Evolutionary conservation across 306 rosid species (phyloP).

Genomic region (Cajanus cajan): DNA sequence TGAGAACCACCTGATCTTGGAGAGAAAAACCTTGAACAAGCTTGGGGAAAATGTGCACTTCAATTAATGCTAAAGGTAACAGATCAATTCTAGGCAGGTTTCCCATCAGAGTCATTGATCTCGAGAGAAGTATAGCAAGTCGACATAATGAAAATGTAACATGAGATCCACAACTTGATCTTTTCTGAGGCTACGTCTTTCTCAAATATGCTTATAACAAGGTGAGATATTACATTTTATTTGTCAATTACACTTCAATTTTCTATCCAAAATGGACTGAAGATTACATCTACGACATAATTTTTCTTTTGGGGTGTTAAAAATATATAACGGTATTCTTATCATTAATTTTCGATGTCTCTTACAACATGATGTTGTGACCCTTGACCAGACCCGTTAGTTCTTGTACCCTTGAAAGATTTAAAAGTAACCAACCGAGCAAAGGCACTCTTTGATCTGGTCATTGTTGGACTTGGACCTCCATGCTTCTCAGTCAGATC

Average conservation of each 20-base stretch:
- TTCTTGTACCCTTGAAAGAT: slow-evolving; percentile 52
- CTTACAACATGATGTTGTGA: slow-evolving; percentile 38
- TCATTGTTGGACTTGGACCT: slow-evolving; percentile 35
- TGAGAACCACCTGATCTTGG: background rate
- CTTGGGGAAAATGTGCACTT: no score
- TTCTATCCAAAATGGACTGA: background rate
- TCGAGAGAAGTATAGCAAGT: no score
- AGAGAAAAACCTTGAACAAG: background rate
- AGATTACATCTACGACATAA: background rate
- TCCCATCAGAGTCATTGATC: no score
- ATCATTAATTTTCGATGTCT: slow-evolving; percentile 47
- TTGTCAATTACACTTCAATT: background rate
- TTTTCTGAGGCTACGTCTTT: background rate
- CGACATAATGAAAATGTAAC: background rate
- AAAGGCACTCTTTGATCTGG: slow-evolving; percentile 86
- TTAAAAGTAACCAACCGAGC: slow-evolving; percentile 55
- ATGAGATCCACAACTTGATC: background rate
- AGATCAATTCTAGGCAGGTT: no score
- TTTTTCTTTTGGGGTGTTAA: background rate
- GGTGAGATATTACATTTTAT: background rate
- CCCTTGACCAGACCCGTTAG: slow-evolving; percentile 50
- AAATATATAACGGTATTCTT: background rate
- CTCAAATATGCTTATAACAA: background rate
- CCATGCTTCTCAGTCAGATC: slow-evolving; percentile 54
- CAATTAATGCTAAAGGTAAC: no score